Conservation (phyloP, 2,329 filamentous ascomycete species). For the Sphaerostilbella broomeana region DNA sequence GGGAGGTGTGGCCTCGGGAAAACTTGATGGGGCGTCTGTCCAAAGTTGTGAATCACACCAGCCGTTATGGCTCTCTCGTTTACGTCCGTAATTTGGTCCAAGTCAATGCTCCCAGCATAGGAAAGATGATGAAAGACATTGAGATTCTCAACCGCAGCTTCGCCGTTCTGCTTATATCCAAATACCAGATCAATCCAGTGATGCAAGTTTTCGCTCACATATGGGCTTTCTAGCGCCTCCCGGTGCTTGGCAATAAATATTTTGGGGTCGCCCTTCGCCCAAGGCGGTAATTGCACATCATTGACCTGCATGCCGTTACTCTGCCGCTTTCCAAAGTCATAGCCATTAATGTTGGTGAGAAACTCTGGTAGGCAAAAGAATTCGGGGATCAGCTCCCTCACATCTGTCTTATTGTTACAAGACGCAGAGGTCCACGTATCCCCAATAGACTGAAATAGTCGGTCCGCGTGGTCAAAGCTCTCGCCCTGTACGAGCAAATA, state of each 20-base stretch:
- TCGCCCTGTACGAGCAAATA: slow-evolving; percentile 94
- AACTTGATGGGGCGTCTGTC: slow-evolving; percentile 92
- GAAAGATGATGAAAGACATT: slow-evolving; percentile 97
- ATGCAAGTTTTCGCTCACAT: slow-evolving; percentile 84
- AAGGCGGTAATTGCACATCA: slow-evolving; percentile 82
- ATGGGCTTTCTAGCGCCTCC: slow-evolving; percentile 89
- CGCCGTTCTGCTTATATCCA: slow-evolving; percentile 86
- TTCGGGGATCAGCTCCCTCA: slow-evolving; percentile 89
- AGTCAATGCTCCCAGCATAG: slow-evolving; percentile 86
- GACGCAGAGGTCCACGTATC: slow-evolving; percentile 90
- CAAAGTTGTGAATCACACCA: slow-evolving; percentile 97
- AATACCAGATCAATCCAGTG: slow-evolving; percentile 96
- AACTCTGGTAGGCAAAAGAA: slow-evolving; percentile 98
- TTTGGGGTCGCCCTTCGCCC: slow-evolving; percentile 93
- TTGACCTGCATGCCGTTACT: slow-evolving; percentile 74
- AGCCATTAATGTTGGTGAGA: slow-evolving; percentile 84
- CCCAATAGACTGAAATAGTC: slow-evolving; percentile 87
- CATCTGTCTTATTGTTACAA: slow-evolving; percentile 83
- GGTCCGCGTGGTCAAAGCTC: slow-evolving; percentile 90
- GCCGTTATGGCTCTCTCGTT: slow-evolving; percentile 84
- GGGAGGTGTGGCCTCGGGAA: slow-evolving; percentile 74
- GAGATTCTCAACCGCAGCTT: slow-evolving; percentile 80
- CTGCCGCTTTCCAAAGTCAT: slow-evolving; percentile 86
- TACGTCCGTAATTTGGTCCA: slow-evolving; percentile 85
- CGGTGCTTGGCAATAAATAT: slow-evolving; percentile 94